Evolutionary conservation across 768 basidiomycete species (phyloP), one percentile per base, ranked within the genome.

Genomic region (Xanthoconium stramineum): DNA sequence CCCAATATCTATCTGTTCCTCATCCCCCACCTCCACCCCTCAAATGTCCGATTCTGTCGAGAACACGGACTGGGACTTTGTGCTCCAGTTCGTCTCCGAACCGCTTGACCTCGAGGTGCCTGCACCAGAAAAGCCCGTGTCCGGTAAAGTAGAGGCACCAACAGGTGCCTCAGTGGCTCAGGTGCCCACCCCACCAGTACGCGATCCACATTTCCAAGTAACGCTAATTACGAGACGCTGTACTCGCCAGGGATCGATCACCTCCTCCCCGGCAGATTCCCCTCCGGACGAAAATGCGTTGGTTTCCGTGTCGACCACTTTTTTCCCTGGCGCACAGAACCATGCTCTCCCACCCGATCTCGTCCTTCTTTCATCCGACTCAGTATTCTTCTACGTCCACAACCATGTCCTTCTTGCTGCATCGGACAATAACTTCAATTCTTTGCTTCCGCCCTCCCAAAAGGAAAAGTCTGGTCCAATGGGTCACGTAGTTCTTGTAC

Each of bases 331-430:
- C 37, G 83, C 87, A 4, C 80, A 83, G 56, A 79, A 80, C 57
- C 75, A 81, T 36, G 63, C 80, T 0, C 67, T 78, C n/a, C 76
- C 78, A 2, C 83, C 87, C 1, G 86, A 93, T 66, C 61, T 83
- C 43, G 77, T 87, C 61, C 72, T 91, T 48, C 73, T 91, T 52
- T 85, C 89, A 3, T 78, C 83, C 30, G 91, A 94, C 65, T 79
- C 81, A 17, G 89, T 94, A 39, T 90, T 91, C 71, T 94, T 94
- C 78, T 92, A 92, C 65, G 85, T 86, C 7, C 89, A 92, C 68
- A 74, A 77, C 0, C 74, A 82, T 42, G 63, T 82, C 50, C 74
- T 93, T 42, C 76, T 87, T 35, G 65, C 71, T 3, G 78, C 76
- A 12, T 93, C 91, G 13, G 72, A 74, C 33, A 93, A 91, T 59